Conservation (phyloP, 805 yeast genomes). For the Kockiozyma suomiensis region DNA sequence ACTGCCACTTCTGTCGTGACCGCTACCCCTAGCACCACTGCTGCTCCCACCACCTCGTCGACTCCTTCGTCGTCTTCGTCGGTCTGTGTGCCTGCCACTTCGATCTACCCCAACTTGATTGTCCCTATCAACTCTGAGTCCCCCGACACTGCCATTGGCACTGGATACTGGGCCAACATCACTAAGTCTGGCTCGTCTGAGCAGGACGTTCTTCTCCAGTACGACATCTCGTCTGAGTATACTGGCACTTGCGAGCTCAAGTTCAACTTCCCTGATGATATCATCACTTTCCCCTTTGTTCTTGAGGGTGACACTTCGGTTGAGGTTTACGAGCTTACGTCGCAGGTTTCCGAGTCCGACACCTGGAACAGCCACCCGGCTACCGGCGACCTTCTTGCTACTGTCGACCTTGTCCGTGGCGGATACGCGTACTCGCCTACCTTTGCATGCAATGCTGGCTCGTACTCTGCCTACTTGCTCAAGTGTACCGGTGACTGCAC, state of each 20-base stretch:
- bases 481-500: slow-evolving; percentile 32
- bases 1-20: slow-evolving; percentile 14
- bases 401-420: slow-evolving; percentile 31
- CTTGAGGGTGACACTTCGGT: slow-evolving; percentile 32
- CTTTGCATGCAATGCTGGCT: slow-evolving; percentile 21
- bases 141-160: slow-evolving; percentile 33
- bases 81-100: slow-evolving; percentile 24
- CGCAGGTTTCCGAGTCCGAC: slow-evolving; percentile 18
- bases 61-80: slow-evolving; percentile 24
- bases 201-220: slow-evolving; percentile 33
- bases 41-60: slow-evolving; percentile 16
- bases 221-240: slow-evolving; percentile 21
- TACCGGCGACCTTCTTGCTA: slow-evolving; percentile 26
- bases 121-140: slow-evolving; percentile 30
- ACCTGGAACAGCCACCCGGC: slow-evolving; percentile 33
- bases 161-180: slow-evolving; percentile 33
- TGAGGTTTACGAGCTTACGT: slow-evolving; percentile 23
- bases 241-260: slow-evolving; percentile 31
- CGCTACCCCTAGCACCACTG: slow-evolving; percentile 12
- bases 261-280: slow-evolving; percentile 32
- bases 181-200: slow-evolving; percentile 28
- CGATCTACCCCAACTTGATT: slow-evolving; percentile 34
- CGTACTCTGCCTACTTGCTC: slow-evolving; percentile 24
- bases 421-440: slow-evolving; percentile 20
- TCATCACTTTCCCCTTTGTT: slow-evolving; percentile 30